phyloP scores from a whole-genome alignment of 495 filamentous ascomycete genomes.

The Aspergillus funiculosus region DNA sequence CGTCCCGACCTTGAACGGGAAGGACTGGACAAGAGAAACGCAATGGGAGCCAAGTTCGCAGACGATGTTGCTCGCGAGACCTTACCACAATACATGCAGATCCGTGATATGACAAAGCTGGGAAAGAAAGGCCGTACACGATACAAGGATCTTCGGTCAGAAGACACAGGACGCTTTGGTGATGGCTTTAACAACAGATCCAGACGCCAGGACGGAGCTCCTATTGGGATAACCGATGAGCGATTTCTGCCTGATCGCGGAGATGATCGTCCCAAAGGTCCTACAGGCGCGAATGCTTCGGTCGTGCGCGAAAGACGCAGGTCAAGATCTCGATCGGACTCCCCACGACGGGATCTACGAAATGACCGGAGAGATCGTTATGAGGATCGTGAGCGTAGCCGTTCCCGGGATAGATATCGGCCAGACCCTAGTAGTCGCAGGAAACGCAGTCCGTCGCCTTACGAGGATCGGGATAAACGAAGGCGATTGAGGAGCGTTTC shows the following conservation, averaged over 20 bases:
- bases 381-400: constrained; percentile 27
- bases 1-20: constrained; percentile 68
- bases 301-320: constrained; percentile 36
- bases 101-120: constrained; percentile 88
- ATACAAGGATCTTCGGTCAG: constrained; percentile 79
- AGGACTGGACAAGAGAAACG: constrained; percentile 67
- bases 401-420: constrained; percentile 45
- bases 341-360: constrained; percentile 30
- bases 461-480: constrained; percentile 62
- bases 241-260: constrained; percentile 62
- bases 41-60: constrained; percentile 71
- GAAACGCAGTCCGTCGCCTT: constrained; percentile 61
- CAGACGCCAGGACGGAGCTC: constrained; percentile 35
- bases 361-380: constrained; percentile 32
- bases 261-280: constrained; percentile 33
- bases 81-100: constrained; percentile 87
- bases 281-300: constrained; percentile 49
- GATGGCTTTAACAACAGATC: constrained; percentile 48
- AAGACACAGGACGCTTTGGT: constrained; percentile 90
- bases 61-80: constrained; percentile 76
- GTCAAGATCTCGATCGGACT: constrained; percentile 32
- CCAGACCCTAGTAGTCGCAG: constrained; percentile 36
- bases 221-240: constrained; percentile 55
- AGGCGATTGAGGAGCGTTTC: constrained; percentile 50
- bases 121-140: constrained; percentile 88